Percentiles rank a stretch among this genome's conserved stretches.
phyloP scores from a whole-genome alignment of 495 filamentous ascomycete genomes.

The Cercophora samala region DNA sequence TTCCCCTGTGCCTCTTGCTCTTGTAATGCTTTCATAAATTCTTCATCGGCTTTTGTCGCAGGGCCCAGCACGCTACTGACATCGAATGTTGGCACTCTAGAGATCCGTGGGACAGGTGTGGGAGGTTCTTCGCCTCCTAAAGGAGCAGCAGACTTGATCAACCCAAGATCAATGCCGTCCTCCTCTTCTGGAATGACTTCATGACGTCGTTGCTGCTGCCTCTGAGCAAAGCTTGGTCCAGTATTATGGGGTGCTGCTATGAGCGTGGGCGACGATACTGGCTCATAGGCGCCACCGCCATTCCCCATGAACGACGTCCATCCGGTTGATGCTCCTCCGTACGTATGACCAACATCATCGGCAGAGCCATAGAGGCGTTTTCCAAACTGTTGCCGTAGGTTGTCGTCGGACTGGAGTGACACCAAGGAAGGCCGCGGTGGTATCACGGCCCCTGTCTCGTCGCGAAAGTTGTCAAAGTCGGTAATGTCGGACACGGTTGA shows the following conservation, averaged over 20 bases:
- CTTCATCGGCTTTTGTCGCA: slow-evolving; percentile 36
- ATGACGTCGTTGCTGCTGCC: slow-evolving; percentile 21
- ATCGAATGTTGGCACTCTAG: slow-evolving; percentile 33
- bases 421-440: slow-evolving; percentile 42
- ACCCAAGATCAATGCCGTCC: slow-evolving; percentile 39
- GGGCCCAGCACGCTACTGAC: slow-evolving; percentile 39
- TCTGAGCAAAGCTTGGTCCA: slow-evolving; percentile 21
- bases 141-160: slow-evolving; percentile 38
- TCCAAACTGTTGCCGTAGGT: slow-evolving; percentile 9
- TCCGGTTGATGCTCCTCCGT: slow-evolving; percentile 14
- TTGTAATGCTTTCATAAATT: slow-evolving; percentile 39
- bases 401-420: slow-evolving; percentile 39
- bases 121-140: slow-evolving; percentile 21
- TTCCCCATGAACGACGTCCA: slow-evolving; percentile 18
- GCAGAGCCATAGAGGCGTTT: not conserved
- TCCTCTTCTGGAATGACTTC: slow-evolving; percentile 47
- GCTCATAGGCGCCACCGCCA: slow-evolving; percentile 35
- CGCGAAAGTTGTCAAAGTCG: slow-evolving; percentile 32
- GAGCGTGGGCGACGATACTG: slow-evolving; percentile 22
- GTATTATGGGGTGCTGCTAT: slow-evolving; percentile 14
- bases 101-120: slow-evolving; percentile 14
- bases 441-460: slow-evolving; percentile 21
- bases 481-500: slow-evolving; percentile 42
- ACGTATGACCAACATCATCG: slow-evolving; percentile 14
- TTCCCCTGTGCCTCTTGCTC: slow-evolving; percentile 45